These are phyloP conservation scores for Malassezia brasiliensis DNA, from an alignment of 1,284 basidiomycete species.

Conservation along the genomic window DNA sequence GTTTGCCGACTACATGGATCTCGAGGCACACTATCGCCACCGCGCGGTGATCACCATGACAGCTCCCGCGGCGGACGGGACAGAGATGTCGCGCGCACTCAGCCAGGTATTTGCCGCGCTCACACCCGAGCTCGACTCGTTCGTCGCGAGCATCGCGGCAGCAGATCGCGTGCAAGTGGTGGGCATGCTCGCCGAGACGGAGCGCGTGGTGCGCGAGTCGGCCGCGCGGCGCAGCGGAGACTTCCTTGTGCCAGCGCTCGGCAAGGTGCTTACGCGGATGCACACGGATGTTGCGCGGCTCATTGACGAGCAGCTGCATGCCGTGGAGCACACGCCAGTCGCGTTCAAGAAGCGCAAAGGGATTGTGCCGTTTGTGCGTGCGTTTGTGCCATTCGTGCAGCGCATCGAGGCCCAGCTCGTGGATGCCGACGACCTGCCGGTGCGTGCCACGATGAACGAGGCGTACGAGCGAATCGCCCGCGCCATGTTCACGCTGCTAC, in stretches of 20 bases:
- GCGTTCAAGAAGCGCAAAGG: slow-evolving; percentile 85
- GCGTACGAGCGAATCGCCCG: slow-evolving; percentile 80
- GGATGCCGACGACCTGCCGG: slow-evolving; percentile 59
- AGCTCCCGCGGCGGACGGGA: slow-evolving; percentile 12
- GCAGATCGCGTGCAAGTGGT: slow-evolving; percentile 62
- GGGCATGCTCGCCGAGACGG: slow-evolving; percentile 69
- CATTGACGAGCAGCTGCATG: slow-evolving; percentile 65
- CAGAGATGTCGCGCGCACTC: slow-evolving; percentile 57
- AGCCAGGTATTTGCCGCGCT: slow-evolving; percentile 92
- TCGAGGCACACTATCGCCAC: slow-evolving; percentile 86
- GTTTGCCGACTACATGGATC: slow-evolving; percentile 87
- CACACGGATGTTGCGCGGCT: slow-evolving; percentile 26
- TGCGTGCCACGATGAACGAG: slow-evolving; percentile 66
- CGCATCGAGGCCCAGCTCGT: slow-evolving; percentile 78
- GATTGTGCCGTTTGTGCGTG: slow-evolving; percentile 81
- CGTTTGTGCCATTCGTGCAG: slow-evolving; percentile 79
- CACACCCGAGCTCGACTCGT: slow-evolving; percentile 68
- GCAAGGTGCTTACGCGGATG: slow-evolving; percentile 62
- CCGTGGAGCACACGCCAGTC: slow-evolving; percentile 68
- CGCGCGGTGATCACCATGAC: slow-evolving; percentile 58
- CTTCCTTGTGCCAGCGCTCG: slow-evolving; percentile 49
- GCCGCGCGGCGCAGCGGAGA: neutral
- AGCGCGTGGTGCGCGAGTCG: slow-evolving; percentile 67
- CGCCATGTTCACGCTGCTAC: slow-evolving; percentile 79
- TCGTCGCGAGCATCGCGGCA: slow-evolving; percentile 49